phyloP scores from a whole-genome alignment of 2,329 filamentous ascomycete species.

The Sordariomycetes sp. region DNA sequence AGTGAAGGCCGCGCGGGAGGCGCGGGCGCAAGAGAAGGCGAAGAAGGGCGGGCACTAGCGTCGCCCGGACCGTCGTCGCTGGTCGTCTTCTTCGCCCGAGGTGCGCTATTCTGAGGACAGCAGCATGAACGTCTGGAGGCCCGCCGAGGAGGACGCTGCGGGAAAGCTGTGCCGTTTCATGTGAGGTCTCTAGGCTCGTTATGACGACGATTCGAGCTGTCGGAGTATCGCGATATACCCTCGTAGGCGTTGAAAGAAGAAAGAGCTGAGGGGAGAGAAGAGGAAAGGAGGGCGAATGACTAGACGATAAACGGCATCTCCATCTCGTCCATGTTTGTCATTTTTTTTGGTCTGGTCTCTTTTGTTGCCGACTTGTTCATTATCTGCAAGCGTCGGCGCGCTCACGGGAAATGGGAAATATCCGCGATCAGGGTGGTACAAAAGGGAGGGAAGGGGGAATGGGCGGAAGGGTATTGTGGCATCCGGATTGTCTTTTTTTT shows the following conservation, averaged over 20 bases:
- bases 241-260: background rate
- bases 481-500: background rate
- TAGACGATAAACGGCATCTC: background rate
- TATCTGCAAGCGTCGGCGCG: background rate
- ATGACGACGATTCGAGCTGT: background rate
- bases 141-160: background rate
- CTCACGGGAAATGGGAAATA: background rate
- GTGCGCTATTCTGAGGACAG: background rate
- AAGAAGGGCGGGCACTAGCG: conserved; percentile 31
- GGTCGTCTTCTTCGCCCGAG: background rate
- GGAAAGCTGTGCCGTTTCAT: background rate
- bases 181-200: background rate
- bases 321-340: background rate
- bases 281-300: background rate
- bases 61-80: background rate
- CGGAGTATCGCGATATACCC: background rate
- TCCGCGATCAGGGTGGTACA: background rate
- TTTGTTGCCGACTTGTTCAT: background rate
- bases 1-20: conserved; percentile 73
- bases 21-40: conserved; percentile 73
- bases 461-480: background rate
- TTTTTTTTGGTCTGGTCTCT: background rate
- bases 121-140: background rate
- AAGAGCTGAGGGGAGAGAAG: background rate
- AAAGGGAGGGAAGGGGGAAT: background rate